Evolutionary conservation across 1,284 basidiomycete genomes (phyloP), one percentile per base, ranked within the genome.

Genomic region (Farysia itapuensis): DNA sequence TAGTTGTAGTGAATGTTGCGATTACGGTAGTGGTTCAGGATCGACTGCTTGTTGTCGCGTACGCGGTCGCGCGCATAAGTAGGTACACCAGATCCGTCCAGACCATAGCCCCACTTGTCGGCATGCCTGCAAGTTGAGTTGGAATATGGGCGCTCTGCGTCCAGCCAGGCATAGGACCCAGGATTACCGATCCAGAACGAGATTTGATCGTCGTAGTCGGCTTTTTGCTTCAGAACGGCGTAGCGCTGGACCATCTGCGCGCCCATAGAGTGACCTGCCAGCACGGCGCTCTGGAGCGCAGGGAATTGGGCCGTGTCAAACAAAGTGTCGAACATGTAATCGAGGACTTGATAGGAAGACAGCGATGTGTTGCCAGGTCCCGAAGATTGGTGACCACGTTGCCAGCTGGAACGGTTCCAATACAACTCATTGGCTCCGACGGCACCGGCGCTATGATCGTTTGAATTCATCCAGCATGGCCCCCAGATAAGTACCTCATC

Each of bases 231-330:
- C 25, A 66, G 21, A 13, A 66, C 23, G 0, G 69, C 43, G 33
- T 73, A 73, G 18, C 69, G 56, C 29, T 64, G 59, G 15, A 51
- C 60, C 43, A 59, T 63, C 43, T 73, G 70, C 2, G 69, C 70
- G 15, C 69, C 70, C 64, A 73, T 65, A 32, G 67, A 70, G 49
- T 73, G 70, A 23, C 70, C 70, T 5, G 58, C 64, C 13, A 73
- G 15, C 23, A 63, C 53, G 30, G 69, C 69, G 5, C 35, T 38
- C n/a, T 68, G 47, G 22, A 73, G 50, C 12, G 41, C 39, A 5
- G 67, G 64, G 47, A 65, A 73, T 22, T 63, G 49, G 6, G 39
- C 43, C 36, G 51, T 51, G 51, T 73, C 59, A 41, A 70, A 70
- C 15, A 73, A 38, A 21, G 43, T 33, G 33, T 73, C 67, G 33